Base-by-base conservation (phyloP, 768 basidiomycete species). In the Gloeostereum incarnatum region DNA sequence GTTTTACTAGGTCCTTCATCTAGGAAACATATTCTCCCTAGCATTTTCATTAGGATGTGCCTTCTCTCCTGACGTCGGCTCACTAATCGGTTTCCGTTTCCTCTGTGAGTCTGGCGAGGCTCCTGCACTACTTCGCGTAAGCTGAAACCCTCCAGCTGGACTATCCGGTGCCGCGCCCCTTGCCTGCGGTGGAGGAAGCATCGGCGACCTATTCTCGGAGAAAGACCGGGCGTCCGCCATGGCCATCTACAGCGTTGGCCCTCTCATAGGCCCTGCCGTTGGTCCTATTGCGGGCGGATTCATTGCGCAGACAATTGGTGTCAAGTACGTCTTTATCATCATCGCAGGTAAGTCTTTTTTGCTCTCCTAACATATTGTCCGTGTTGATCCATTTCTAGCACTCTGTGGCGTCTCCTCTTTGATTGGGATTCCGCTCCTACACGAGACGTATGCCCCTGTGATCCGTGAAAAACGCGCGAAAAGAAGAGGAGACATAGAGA, bases 381-480 rank as follows among this genome's bases (percentile, higher is more conserved):
- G 17, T 39, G n/a, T 19, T 13, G 11, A 18, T 39, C 19, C 26
- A 13, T 71, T 29, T 66, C 77, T 32, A 58, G 56, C 20, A 55
- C 67, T 67, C 40, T 19, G 56, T 47, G 22, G 4, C 4, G 5
- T 16, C 16, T 16, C 19, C 9, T 16, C 35, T 4, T 23, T 62
- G 0, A 35, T 78, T 3, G 80, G 72, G 5, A 66, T 84, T 17
- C 75, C 81, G 9, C 51, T 83, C 24, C 58, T 84, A n/a, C 63
- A 61, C 21, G 87, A 89, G 56, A 86, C 87, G 0, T 90, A 87
- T 49, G 78, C 68, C 0, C 87, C 87, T 1, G 61, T 84, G 25
- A 68, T 88, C 11, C 33, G 19, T 26, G 74, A 76, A 10, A 48
- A 65, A 20, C 66, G 69, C 18, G 58, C 58, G 14, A 66, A 63